Conservation (phyloP, 1,139 yeast species). For the Kodamaea alishanica region DNA sequence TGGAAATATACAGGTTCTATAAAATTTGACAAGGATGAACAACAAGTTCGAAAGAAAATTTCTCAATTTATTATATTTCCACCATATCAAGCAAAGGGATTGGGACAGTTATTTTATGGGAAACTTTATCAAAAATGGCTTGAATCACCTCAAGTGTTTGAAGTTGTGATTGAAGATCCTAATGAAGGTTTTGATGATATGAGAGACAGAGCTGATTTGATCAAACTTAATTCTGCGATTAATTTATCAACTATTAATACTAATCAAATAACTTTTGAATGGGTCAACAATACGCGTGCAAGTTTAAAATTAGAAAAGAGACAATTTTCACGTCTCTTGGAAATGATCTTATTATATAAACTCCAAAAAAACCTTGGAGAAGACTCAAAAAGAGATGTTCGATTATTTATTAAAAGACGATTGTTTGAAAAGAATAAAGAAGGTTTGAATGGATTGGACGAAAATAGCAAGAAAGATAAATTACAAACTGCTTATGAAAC, state of each 20-base stretch:
- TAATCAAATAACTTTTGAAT: constrained; percentile 27
- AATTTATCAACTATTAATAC: constrained; percentile 23
- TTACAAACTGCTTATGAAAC: constrained; percentile 72
- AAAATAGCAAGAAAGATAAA: constrained; percentile 58
- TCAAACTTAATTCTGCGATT: constrained; percentile 36
- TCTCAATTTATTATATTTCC: constrained; percentile 88
- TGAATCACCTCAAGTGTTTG: constrained; percentile 51
- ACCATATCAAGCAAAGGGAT: constrained; percentile 64
- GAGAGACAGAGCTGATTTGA: constrained; percentile 78
- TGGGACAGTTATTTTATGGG: constrained; percentile 67
- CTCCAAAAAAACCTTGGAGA: constrained; percentile 26
- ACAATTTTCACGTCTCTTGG: constrained; percentile 74
- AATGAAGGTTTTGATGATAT: constrained; percentile 89
- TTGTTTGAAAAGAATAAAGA: constrained; percentile 76
- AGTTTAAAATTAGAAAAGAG: constrained; percentile 66
- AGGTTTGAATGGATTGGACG: constrained; percentile 64
- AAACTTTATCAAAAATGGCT: constrained; percentile 55
- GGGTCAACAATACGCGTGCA: constrained; percentile 40
- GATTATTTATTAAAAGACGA: constrained; percentile 67
- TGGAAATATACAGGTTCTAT: constrained; percentile 66
- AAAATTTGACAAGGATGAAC: constrained; percentile 50
- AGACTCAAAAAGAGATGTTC: constrained; percentile 33
- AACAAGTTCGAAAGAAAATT: constrained; percentile 63
- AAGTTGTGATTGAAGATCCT: constrained; percentile 92
- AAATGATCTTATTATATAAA: constrained; percentile 62